Conservation (phyloP, 1,139 yeast species). For the Meyerozyma carpophila region DNA sequence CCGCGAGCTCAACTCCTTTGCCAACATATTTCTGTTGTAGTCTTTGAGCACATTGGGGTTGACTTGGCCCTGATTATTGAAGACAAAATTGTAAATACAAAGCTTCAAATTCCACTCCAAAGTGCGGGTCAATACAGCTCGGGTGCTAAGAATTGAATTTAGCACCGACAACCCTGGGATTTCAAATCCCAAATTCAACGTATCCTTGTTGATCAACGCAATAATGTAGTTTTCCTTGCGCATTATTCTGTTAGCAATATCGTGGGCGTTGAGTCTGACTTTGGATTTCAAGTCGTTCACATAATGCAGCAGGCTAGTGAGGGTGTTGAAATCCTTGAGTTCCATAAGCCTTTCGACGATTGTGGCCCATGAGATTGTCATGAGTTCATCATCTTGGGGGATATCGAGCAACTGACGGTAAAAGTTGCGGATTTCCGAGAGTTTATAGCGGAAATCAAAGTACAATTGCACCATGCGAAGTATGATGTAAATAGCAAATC, state of each 20-base stretch:
- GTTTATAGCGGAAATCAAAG: constrained; percentile 41
- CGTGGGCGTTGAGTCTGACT: constrained; percentile 81
- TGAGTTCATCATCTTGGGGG: constrained; percentile 68
- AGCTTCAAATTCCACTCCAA: constrained; percentile 91
- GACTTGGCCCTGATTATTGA: constrained; percentile 81
- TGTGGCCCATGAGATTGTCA: constrained; percentile 89
- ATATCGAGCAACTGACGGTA: constrained; percentile 64
- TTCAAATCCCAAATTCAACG: constrained; percentile 51
- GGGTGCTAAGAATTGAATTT: constrained; percentile 35
- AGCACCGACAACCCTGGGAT: constrained; percentile 20
- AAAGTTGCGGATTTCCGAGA: constrained; percentile 60
- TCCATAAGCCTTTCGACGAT: constrained; percentile 75
- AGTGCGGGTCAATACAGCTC: constrained; percentile 66
- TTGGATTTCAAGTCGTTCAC: constrained; percentile 60
- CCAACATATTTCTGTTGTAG: constrained; percentile 58
- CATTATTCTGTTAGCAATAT: constrained; percentile 93
- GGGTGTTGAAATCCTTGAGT: constrained; percentile 75
- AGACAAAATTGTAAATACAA: constrained; percentile 82
- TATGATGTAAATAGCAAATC: constrained; percentile 54
- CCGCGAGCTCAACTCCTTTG: constrained; percentile 68
- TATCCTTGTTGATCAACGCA: constrained; percentile 77
- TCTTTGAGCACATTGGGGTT: constrained; percentile 69
- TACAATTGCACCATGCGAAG: constrained; percentile 60
- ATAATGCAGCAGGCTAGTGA: constrained; percentile 37
- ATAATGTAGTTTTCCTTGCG: constrained; percentile 89